These are phyloP conservation scores for Micractinium conductrix DNA, from an alignment of 139 green algal species.

Conservation along the genomic window DNA sequence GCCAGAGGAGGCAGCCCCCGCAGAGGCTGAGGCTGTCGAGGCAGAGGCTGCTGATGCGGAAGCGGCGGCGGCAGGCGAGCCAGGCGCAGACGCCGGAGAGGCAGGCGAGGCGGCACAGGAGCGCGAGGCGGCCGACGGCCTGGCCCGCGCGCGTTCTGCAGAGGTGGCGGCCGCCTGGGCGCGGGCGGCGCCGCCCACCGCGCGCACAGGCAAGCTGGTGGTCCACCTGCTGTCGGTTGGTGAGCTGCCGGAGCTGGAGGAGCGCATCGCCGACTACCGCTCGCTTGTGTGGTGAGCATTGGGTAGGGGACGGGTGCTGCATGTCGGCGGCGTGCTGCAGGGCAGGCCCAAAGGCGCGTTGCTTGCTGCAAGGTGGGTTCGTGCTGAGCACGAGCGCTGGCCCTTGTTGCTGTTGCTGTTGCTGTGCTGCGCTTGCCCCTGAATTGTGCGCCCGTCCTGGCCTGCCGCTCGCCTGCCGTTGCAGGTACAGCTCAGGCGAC, in stretches of 20 bases:
- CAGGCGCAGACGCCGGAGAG: background rate
- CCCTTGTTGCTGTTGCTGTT: too few species aligned
- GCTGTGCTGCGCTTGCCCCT: too few species aligned
- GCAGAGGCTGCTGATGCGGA: background rate
- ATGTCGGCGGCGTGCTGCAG: too few species aligned
- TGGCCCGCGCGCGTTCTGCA: too few species aligned
- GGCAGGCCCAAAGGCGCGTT: too few species aligned
- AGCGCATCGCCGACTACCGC: constrained; percentile 1
- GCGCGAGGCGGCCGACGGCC: too few species aligned
- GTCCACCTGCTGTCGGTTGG: constrained; percentile 11
- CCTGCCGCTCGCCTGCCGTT: too few species aligned
- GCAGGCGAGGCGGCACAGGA: background rate
- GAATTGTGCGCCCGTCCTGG: background rate
- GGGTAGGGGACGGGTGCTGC: too few species aligned
- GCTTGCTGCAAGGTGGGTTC: too few species aligned
- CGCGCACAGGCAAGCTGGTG: background rate
- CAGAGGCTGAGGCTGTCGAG: background rate
- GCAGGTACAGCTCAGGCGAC: constrained; percentile 36
- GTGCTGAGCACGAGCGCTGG: too few species aligned
- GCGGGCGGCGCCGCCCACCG: background rate
- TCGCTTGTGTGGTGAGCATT: constrained; percentile 21
- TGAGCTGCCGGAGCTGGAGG: constrained; percentile 15
- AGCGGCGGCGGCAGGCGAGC: background rate
- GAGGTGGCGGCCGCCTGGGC: background rate
- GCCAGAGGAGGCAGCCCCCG: background rate